Percentiles rank a stretch among this genome's conserved stretches.
Conservation (phyloP, 1,139 yeast species). For the Pichiaceae sp. region DNA sequence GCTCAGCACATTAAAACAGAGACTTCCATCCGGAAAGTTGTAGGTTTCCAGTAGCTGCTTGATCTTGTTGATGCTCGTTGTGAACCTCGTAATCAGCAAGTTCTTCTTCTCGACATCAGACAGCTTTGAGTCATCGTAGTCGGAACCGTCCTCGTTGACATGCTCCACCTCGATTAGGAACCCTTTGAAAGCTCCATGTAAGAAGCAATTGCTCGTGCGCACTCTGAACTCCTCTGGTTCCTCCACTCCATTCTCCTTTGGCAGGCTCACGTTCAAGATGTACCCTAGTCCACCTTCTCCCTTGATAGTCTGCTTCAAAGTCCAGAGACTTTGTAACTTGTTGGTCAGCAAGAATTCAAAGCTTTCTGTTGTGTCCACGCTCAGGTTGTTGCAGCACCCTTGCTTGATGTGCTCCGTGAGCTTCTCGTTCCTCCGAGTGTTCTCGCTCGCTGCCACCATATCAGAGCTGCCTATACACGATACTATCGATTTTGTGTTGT, state of each 20-base stretch:
- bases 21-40: conserved; percentile 25
- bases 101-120: conserved; percentile 13
- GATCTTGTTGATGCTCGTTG: conserved; percentile 23
- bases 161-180: conserved; percentile 52
- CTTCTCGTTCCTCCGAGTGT: conserved; percentile 9
- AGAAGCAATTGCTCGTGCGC: conserved; percentile 60
- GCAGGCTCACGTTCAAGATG: conserved; percentile 38
- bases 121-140: conserved; percentile 7
- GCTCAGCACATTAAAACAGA: conserved; percentile 26
- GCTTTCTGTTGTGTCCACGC: conserved; percentile 38
- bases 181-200: conserved; percentile 71
- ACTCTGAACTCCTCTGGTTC: conserved; percentile 23
- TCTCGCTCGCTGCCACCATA: conserved; percentile 6
- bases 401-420: conserved; percentile 19
- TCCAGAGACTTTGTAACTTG: conserved; percentile 68
- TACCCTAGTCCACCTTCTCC: conserved; percentile 74
- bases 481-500: conserved; percentile 38
- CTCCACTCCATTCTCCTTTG: conserved; percentile 2
- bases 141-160: conserved; percentile 23
- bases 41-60: conserved; percentile 21
- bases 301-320: conserved; percentile 57
- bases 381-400: conserved; percentile 27
- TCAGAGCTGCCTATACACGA: conserved; percentile 26
- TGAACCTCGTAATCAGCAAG: conserved; percentile 21
- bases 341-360: conserved; percentile 41